A percentile compares a stretch with the other conserved stretches of the same genome.
Conservation (phyloP, 139 green algal species). For the Chlamydomonas eustigma region DNA sequence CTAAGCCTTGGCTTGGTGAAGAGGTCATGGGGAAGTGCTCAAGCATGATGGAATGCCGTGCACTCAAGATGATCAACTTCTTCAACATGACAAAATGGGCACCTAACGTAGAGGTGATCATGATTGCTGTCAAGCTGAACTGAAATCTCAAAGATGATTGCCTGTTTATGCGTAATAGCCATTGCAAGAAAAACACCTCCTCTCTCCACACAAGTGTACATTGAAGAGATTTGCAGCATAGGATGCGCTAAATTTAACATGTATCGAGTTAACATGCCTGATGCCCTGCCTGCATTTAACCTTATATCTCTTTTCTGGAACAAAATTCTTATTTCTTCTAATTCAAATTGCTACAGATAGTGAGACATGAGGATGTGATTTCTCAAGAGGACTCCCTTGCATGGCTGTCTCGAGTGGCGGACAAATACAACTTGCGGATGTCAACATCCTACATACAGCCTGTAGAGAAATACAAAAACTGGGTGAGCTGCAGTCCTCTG, state of each 20-base stretch:
- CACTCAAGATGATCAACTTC: slow-evolving; percentile 5
- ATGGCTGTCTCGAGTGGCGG: not conserved
- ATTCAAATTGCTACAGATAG: slow-evolving; percentile 4
- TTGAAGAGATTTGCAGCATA: not conserved
- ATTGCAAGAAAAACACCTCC: not conserved
- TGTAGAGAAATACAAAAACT: too few relatives aligned
- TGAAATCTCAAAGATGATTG: too few relatives aligned
- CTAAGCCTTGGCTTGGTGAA: slow-evolving; percentile 2
- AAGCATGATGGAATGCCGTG: slow-evolving; percentile 2
- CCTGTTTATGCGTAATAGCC: too few relatives aligned
- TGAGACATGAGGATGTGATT: not conserved
- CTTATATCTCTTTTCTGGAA: not conserved
- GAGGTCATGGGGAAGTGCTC: not conserved
- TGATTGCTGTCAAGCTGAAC: not conserved
- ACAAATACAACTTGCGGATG: not conserved
- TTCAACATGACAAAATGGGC: not conserved
- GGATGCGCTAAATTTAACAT: not conserved
- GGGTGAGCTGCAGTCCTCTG: too few relatives aligned
- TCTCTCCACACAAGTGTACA: not conserved
- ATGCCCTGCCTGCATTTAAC: not conserved
- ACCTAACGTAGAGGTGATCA: not conserved
- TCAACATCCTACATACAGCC: too few relatives aligned
- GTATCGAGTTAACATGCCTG: not conserved
- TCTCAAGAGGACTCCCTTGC: not conserved
- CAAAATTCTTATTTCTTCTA: not conserved